Evolutionary conservation across 2,329 filamentous ascomycete genomes (phyloP), one percentile per base, ranked within the genome.

Genomic region (Aspergillus proliferans): DNA sequence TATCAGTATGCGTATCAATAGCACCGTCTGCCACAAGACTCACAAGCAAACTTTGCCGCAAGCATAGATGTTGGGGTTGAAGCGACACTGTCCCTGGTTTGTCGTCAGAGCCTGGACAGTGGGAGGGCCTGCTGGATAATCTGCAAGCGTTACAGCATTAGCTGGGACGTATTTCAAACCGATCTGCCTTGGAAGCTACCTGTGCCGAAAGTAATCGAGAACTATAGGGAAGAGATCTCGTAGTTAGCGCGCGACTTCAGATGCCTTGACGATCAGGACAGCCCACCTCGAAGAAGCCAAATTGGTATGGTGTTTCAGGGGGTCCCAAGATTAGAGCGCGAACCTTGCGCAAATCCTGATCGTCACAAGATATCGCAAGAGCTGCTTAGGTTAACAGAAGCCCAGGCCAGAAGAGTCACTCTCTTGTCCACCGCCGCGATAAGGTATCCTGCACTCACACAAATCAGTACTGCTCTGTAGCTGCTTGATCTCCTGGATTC

Each of bases 21-120:
- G 5, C 19, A 22, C 18, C 18, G 8, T 40, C 10, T 30, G 10
- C 10, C 12, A 10, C 21, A 6, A 8, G 12, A 79, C 86, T 76
- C 70, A 94, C 82, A 98, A 71, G 74, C 93, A 98, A 49, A 98
- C 91, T 71, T 92, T 94, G 44, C 93, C 93, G 45, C 75, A 82
- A 1, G 90, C 79, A 65, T 98, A 98, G 52, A 98, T 95, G 64
- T 98, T 98, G 3, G 93, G 93, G 62, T 96, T 96, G 76, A 97
- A 97, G 6, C 93, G 84, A 64, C 86, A 90, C 51, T 85, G 79
- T 9, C 92, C 92, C n/a, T 79, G 76, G 64, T 97, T 96, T 1
- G 92, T 98, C 0, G 93, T 97, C 39, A 84, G 79, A 22, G 86
- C 85, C 21, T 76, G 81, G 22, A 85, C 82, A 19, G 59, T 62